Conservation (phyloP, 2,329 filamentous ascomycete genomes). For the Plectosphaerella sp. region DNA sequence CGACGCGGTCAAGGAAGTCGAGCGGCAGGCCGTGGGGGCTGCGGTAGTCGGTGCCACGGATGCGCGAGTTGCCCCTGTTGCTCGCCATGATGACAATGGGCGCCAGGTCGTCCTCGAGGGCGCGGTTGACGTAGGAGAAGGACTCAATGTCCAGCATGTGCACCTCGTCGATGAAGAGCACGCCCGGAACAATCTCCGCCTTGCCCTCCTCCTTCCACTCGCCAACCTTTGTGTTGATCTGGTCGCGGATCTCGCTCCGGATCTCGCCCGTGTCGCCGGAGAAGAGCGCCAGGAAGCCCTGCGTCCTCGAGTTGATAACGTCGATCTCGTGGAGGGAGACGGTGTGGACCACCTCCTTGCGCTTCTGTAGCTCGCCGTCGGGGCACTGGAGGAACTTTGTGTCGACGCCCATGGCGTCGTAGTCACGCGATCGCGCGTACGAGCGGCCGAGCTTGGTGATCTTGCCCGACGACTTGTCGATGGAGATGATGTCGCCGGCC, state of each 20-base stretch:
- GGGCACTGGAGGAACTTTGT: conserved; percentile 98
- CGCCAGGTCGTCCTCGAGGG: conserved; percentile 88
- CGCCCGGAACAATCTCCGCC: conserved; percentile 93
- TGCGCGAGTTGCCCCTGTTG: conserved; percentile 87
- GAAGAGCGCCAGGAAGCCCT: conserved; percentile 95
- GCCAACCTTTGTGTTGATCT: conserved; percentile 98
- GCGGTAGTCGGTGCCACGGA: conserved; percentile 88
- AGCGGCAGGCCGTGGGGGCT: conserved; percentile 91
- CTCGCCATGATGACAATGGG: conserved; percentile 99
- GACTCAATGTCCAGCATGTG: conserved; percentile 99
- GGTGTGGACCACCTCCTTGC: conserved; percentile 94
- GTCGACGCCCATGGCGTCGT: conserved; percentile 98
- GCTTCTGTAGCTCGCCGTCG: conserved; percentile 94
- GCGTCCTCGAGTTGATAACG: conserved; percentile 98
- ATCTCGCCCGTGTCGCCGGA: conserved; percentile 98
- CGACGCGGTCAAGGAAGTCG: conserved; percentile 92
- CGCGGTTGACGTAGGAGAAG: conserved; percentile 97
- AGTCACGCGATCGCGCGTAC: conserved; percentile 91
- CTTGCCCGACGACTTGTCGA: conserved; percentile 97
- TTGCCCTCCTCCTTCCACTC: conserved; percentile 99
- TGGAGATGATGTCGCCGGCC: conserved; percentile 96
- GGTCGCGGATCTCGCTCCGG: conserved; percentile 90
- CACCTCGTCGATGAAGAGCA: conserved; percentile 97
- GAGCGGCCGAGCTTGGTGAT: conserved; percentile 96
- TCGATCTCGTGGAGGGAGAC: conserved; percentile 98